Conservation (phyloP, 208 protist genomes). For the Trypanosoma lewisi region DNA sequence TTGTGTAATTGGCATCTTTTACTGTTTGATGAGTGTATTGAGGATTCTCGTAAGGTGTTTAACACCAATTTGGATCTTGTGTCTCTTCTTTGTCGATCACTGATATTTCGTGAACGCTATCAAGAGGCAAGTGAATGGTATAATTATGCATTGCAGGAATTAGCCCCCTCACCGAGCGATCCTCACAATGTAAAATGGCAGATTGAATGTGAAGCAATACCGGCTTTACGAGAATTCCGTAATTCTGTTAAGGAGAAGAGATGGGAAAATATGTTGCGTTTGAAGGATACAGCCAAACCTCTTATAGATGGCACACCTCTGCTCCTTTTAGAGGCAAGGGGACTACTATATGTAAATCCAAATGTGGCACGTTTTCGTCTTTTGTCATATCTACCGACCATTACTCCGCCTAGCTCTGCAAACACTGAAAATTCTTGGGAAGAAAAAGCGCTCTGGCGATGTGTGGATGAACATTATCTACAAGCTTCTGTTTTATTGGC, state of each 20-base stretch:
- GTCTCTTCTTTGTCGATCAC: slow-evolving; percentile 33
- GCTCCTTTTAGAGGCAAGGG: slow-evolving; percentile 53
- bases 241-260: slow-evolving; percentile 27
- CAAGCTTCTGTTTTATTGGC: slow-evolving; percentile 62
- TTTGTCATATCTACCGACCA: slow-evolving; percentile 63
- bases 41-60: slow-evolving; percentile 46
- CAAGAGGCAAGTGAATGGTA: slow-evolving; percentile 34
- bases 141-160: slow-evolving; percentile 8
- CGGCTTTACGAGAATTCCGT: slow-evolving; percentile 40
- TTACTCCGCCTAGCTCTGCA: slow-evolving; percentile 32
- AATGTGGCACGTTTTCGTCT: slow-evolving; percentile 53
- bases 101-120: slow-evolving; percentile 63
- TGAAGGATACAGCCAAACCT: slow-evolving; percentile 18
- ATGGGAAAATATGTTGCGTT: slow-evolving; percentile 34
- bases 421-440: slow-evolving; percentile 29
- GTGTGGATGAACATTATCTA: slow-evolving; percentile 63
- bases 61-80: slow-evolving; percentile 19
- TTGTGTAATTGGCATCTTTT: slow-evolving; percentile 61
- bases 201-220: slow-evolving; percentile 24
- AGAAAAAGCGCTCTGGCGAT: slow-evolving; percentile 38
- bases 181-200: slow-evolving; percentile 23
- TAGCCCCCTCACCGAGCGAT: slow-evolving; percentile 15
- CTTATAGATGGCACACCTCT: slow-evolving; percentile 53
- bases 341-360: slow-evolving; percentile 46
- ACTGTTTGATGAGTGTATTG: slow-evolving; percentile 71